Conservation (phyloP, 805 yeast species). For the Metschnikowia peoriensis region DNA sequence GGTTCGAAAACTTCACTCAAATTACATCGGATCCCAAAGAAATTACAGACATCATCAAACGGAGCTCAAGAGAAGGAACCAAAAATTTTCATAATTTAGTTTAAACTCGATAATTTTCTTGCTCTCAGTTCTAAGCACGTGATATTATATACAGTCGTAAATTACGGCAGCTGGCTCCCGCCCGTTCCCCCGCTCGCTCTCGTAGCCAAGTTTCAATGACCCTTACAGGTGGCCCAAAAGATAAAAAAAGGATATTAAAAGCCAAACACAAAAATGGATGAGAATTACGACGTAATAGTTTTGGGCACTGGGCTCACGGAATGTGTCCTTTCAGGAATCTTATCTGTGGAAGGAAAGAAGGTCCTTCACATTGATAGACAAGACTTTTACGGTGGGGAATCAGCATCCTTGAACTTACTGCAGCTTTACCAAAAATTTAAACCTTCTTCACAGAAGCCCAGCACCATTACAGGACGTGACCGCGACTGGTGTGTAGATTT, state of each 20-base stretch:
- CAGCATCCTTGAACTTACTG: constrained; percentile 76
- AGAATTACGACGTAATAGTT: constrained; percentile 94
- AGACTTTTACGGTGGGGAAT: constrained; percentile 93
- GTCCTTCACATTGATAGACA: constrained; percentile 95
- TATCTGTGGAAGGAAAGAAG: constrained; percentile 97
- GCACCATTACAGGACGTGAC: constrained; percentile 76
- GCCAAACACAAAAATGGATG: constrained; percentile 61
- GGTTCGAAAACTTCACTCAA: constrained; percentile 77
- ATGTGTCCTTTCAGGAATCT: constrained; percentile 88
- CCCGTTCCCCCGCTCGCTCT: constrained; percentile 3
- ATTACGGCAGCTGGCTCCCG: not conserved
- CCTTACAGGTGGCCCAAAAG: not conserved
- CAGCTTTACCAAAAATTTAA: constrained; percentile 79
- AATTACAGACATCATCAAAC: constrained; percentile 70
- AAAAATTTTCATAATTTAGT: constrained; percentile 59
- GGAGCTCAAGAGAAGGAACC: constrained; percentile 62
- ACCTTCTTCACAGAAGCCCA: constrained; percentile 67
- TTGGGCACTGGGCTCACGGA: constrained; percentile 95
- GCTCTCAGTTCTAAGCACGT: not conserved
- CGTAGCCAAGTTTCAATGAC: not conserved
- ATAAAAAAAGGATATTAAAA: not conserved
- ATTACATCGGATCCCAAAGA: constrained; percentile 86
- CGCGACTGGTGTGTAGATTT: constrained; percentile 98
- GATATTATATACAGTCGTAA: not conserved
- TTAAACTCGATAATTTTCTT: constrained; percentile 9